Conservation (phyloP, 208 protist species). For the Trypanosoma melophagium region DNA sequence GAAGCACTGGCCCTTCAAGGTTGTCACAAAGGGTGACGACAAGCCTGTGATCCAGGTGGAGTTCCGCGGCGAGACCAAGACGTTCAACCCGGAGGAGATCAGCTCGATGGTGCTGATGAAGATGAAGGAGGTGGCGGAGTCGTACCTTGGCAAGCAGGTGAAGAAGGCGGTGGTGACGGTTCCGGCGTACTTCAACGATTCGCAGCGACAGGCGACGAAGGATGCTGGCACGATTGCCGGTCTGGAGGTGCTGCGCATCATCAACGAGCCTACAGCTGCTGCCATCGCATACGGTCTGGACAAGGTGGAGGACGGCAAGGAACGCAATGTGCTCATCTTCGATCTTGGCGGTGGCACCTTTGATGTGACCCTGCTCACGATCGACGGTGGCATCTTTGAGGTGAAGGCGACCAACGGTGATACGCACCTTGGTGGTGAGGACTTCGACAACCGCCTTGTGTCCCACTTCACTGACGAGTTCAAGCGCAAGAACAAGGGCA, state of each 20-base stretch:
- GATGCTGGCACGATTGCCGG: constrained; percentile 96
- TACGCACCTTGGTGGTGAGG: constrained; percentile 97
- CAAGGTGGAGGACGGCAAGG: constrained; percentile 57
- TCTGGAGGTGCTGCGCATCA: constrained; percentile 95
- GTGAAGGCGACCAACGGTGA: constrained; percentile 98
- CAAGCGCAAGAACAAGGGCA: constrained; percentile 81
- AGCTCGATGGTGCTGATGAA: constrained; percentile 95
- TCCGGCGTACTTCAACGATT: constrained; percentile 97
- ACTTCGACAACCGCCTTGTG: constrained; percentile 92
- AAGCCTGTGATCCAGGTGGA: constrained; percentile 50
- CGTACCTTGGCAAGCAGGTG: constrained; percentile 92
- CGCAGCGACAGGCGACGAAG: constrained; percentile 97
- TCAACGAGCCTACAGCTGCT: constrained; percentile 98
- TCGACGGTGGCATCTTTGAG: constrained; percentile 98
- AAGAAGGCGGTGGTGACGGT: constrained; percentile 96
- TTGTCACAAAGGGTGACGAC: constrained; percentile 56
- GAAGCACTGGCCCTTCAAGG: constrained; percentile 95
- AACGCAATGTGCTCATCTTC: constrained; percentile 92
- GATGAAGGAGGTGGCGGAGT: constrained; percentile 92
- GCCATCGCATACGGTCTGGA: constrained; percentile 96
- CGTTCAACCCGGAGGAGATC: constrained; percentile 96
- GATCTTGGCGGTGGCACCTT: constrained; percentile 97
- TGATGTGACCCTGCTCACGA: constrained; percentile 97
- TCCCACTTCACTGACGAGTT: constrained; percentile 97
- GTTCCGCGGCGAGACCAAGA: constrained; percentile 79